phyloP scores from a whole-genome alignment of 1,284 basidiomycete species.

The Malassezia nana region DNA sequence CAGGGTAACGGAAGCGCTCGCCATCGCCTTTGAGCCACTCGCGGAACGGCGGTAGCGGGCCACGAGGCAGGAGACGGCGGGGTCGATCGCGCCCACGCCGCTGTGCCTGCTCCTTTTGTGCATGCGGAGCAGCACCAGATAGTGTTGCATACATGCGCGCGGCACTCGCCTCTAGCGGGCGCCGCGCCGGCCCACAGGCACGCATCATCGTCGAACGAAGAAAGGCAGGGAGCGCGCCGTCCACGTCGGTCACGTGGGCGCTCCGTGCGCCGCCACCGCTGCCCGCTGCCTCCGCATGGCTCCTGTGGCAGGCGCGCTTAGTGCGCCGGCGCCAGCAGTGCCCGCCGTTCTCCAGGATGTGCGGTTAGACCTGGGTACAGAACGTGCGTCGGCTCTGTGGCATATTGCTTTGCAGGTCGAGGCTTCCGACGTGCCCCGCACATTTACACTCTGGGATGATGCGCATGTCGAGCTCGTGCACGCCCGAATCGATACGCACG shows the following conservation, averaged over 20 bases:
- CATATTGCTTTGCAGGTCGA: not conserved
- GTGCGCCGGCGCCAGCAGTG: not conserved
- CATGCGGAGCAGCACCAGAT: not conserved
- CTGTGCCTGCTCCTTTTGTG: not conserved
- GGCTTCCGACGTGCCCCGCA: not conserved
- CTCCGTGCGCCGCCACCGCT: too few relatives aligned
- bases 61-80: slow-evolving; percentile 2
- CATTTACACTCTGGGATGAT: not conserved
- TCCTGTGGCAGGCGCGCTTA: too few relatives aligned
- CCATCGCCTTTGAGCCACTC: slow-evolving; percentile 35
- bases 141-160: slow-evolving; percentile 3
- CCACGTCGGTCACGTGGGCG: too few relatives aligned
- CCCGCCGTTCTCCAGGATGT: not conserved
- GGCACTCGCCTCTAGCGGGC: not conserved
- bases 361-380: not conserved
- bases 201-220: slow-evolving; percentile 1
- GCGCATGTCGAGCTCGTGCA: not conserved
- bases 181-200: not conserved
- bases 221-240: not conserved
- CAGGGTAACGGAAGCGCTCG: slow-evolving; percentile 30
- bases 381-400: not conserved
- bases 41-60: slow-evolving; percentile 27
- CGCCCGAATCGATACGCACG: not conserved
- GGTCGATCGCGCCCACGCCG: not conserved
- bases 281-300: too few relatives aligned